Conservation (phyloP, 2,329 filamentous ascomycete species). For the Alternaria sp. region DNA sequence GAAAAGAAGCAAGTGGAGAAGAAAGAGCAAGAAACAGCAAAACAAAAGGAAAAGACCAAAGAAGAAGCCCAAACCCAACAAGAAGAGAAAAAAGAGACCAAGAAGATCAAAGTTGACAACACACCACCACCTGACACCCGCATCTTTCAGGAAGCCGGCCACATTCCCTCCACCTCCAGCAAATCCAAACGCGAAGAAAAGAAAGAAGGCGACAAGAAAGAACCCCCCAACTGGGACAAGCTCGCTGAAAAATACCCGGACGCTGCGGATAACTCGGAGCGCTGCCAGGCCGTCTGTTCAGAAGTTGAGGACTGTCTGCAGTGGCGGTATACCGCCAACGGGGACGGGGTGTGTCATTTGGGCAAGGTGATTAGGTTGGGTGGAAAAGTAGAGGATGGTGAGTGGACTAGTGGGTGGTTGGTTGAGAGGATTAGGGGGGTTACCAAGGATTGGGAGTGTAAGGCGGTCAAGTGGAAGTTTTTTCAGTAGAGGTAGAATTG, state of each 20-base stretch:
- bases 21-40: not conserved
- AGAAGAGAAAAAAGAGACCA: slow-evolving; percentile 1
- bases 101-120: slow-evolving; percentile 2
- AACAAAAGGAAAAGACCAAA: not conserved
- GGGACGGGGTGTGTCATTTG: slow-evolving; percentile 45
- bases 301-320: slow-evolving; percentile 48
- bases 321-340: slow-evolving; percentile 42
- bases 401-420: slow-evolving; percentile 51
- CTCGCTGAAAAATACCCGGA: slow-evolving; percentile 30
- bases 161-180: not conserved
- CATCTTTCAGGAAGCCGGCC: slow-evolving; percentile 10
- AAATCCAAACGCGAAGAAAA: slow-evolving; percentile 7
- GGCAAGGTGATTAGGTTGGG: slow-evolving; percentile 46
- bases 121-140: slow-evolving; percentile 4
- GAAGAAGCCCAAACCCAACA: not conserved
- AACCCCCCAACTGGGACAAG: slow-evolving; percentile 28
- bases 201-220: not conserved
- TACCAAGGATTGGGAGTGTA: slow-evolving; percentile 40
- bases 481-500: slow-evolving; percentile 24
- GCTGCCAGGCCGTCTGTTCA: slow-evolving; percentile 43
- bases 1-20: slow-evolving; percentile 9
- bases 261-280: slow-evolving; percentile 34
- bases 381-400: slow-evolving; percentile 27
- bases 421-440: slow-evolving; percentile 39
- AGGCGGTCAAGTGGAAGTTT: slow-evolving; percentile 42